Evolutionary conservation across 306 rosid species (phyloP).

Genomic region (Begonia fuchsioides): DNA sequence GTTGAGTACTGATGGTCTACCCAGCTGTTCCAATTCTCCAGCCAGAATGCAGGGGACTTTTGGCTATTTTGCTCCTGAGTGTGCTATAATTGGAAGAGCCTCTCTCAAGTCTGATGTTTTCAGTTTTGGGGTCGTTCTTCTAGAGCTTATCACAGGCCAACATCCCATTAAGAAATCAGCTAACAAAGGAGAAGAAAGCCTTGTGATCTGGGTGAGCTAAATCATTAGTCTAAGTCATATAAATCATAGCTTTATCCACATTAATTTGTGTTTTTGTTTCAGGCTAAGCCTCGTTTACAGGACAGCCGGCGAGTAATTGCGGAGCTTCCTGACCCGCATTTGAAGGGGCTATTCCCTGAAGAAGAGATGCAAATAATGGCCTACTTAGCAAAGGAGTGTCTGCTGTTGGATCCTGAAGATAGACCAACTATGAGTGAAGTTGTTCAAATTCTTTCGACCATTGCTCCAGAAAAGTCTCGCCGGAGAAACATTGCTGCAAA

Average conservation of each 20-base stretch:
- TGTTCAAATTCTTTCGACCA: slow-evolving; percentile 75
- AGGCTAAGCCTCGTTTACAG: slow-evolving; percentile 69
- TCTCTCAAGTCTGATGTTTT: slow-evolving; percentile 89
- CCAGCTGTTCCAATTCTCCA: slow-evolving; percentile 75
- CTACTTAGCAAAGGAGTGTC: slow-evolving; percentile 86
- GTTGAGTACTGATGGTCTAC: slow-evolving; percentile 49
- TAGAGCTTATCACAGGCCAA: slow-evolving; percentile 86
- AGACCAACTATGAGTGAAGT: slow-evolving; percentile 94
- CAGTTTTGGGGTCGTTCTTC: slow-evolving; percentile 97
- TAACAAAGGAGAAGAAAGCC: slow-evolving; percentile 77
- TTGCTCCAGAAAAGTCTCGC: slow-evolving; percentile 59
- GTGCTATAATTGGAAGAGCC: slow-evolving; percentile 76
- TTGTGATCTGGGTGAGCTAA: slow-evolving; percentile 72
- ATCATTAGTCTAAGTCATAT: not conserved
- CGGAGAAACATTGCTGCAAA: slow-evolving; percentile 44
- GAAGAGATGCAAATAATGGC: slow-evolving; percentile 91
- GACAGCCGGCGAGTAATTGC: slow-evolving; percentile 47
- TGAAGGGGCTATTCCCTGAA: slow-evolving; percentile 58
- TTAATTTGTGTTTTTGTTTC: slow-evolving; percentile 12
- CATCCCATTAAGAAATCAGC: slow-evolving; percentile 58
- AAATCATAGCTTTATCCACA: no score
- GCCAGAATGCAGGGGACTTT: slow-evolving; percentile 94
- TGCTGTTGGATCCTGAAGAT: slow-evolving; percentile 75
- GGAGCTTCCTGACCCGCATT: slow-evolving; percentile 56
- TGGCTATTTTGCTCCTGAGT: slow-evolving; percentile 98